These are phyloP conservation scores for Trichophyton rubrum DNA, from an alignment of 2,329 filamentous ascomycete species.

Conservation along the genomic window DNA sequence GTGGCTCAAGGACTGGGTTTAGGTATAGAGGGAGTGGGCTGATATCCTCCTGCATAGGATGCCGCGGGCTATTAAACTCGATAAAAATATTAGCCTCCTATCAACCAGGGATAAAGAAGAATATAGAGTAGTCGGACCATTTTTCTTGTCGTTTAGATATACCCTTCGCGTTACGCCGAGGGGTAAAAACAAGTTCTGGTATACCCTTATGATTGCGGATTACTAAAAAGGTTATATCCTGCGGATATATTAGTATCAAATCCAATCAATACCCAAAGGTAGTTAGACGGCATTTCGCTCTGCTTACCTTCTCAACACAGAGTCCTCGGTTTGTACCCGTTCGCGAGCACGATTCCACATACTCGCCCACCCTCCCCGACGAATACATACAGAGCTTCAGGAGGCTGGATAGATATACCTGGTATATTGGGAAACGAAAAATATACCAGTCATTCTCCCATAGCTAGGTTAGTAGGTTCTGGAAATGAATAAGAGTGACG, in stretches of 20 bases:
- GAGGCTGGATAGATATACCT: not conserved
- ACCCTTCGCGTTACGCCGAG: not conserved
- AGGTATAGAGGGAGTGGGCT: constrained; percentile 5
- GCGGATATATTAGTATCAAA: not conserved
- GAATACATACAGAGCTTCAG: constrained; percentile 4
- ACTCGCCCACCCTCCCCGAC: not conserved
- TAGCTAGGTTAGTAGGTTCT: constrained; percentile 6
- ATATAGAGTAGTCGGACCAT: not conserved
- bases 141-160: not conserved
- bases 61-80: not conserved
- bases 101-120: not conserved
- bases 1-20: constrained; percentile 6
- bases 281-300: not conserved
- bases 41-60: constrained; percentile 10
- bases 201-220: constrained; percentile 1
- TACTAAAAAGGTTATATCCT: not conserved
- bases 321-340: not conserved
- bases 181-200: constrained; percentile 5
- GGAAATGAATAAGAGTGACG: constrained; percentile 4
- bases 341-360: not conserved
- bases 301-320: not conserved
- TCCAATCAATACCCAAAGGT: not conserved
- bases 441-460: constrained; percentile 11
- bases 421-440: not conserved
- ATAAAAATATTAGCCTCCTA: not conserved